Percentiles rank a stretch among this genome's conserved stretches.
phyloP scores from a whole-genome alignment of 768 basidiomycete species.

The Russula earlei region DNA sequence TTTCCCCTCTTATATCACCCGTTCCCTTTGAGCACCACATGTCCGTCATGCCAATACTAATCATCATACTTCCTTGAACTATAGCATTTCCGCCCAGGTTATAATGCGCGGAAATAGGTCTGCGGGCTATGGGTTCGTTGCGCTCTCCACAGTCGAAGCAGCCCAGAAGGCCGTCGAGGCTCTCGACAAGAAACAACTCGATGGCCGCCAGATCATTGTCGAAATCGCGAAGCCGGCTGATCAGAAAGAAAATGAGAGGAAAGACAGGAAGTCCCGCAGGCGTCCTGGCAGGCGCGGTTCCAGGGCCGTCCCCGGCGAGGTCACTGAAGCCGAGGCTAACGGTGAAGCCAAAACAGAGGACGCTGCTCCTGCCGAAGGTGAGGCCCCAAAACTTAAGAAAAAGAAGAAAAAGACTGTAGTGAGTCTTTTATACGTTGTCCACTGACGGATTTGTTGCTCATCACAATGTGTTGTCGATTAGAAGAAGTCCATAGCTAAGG shows the following conservation, averaged over 20 bases:
- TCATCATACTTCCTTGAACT: constrained; percentile 17
- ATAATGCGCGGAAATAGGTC: constrained; percentile 79
- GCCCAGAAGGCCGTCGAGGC: constrained; percentile 77
- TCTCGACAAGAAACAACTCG: constrained; percentile 84
- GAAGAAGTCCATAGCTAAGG: constrained; percentile 38
- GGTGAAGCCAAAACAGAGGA: constrained; percentile 59
- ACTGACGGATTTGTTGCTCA: constrained; percentile 21
- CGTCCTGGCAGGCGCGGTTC: constrained; percentile 76
- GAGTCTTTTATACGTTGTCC: constrained; percentile 14
- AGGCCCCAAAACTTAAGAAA: constrained; percentile 61
- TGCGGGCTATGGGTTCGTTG: constrained; percentile 90
- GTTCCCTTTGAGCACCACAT: constrained; percentile 16
- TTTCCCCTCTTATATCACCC: not conserved
- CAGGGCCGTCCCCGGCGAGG: constrained; percentile 82
- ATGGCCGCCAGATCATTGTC: constrained; percentile 80
- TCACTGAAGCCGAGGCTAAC: constrained; percentile 83
- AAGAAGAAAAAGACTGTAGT: constrained; percentile 69
- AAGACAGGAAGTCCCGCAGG: constrained; percentile 59
- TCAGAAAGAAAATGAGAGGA: constrained; percentile 77
- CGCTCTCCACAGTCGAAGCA: constrained; percentile 70
- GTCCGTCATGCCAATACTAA: constrained; percentile 9
- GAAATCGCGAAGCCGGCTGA: constrained; percentile 89
- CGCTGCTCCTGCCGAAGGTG: constrained; percentile 40
- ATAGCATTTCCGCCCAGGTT: constrained; percentile 73
- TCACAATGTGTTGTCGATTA: constrained; percentile 35